Percentiles rank a stretch among this genome's conserved stretches.
Conservation (phyloP, 805 yeast genomes). For the Candida fluviatilis region DNA sequence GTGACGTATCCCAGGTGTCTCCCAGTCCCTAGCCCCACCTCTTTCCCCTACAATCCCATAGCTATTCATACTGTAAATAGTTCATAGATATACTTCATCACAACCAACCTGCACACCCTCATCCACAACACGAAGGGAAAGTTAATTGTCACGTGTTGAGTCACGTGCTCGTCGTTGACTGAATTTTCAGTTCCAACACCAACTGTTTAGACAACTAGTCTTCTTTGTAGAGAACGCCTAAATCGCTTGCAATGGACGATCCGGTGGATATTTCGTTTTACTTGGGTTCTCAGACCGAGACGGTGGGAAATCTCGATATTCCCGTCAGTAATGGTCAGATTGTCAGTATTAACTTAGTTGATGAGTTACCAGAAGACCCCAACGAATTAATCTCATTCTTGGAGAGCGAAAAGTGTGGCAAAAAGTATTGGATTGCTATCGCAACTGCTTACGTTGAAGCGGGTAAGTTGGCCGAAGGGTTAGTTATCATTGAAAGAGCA, state of each 20-base stretch:
- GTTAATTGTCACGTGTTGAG: neutral
- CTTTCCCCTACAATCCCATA: too few relatives aligned
- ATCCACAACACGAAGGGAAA: too few relatives aligned
- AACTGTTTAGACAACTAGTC: too few relatives aligned
- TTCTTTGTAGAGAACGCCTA: neutral
- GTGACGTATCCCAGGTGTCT: too few relatives aligned
- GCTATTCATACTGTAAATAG: too few relatives aligned
- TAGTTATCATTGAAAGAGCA: slow-evolving; percentile 60
- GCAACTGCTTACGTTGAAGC: slow-evolving; percentile 75
- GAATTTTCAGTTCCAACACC: neutral
- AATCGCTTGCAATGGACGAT: slow-evolving; percentile 11
- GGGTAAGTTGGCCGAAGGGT: slow-evolving; percentile 56
- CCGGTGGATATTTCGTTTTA: slow-evolving; percentile 29
- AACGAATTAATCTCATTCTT: slow-evolving; percentile 73
- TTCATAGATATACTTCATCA: too few relatives aligned
- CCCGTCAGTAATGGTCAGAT: slow-evolving; percentile 77
- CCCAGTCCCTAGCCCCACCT: too few relatives aligned
- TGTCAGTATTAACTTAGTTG: slow-evolving; percentile 74
- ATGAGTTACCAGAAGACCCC: slow-evolving; percentile 88
- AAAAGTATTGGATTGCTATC: slow-evolving; percentile 79
- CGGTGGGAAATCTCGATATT: slow-evolving; percentile 47
- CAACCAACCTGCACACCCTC: too few relatives aligned
- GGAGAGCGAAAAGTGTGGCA: slow-evolving; percentile 73
- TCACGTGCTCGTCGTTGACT: neutral
- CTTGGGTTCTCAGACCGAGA: slow-evolving; percentile 27